Evolutionary conservation across 371 early-diverging fungal species (phyloP).

Genomic region (Saksenaea oblongispora): DNA sequence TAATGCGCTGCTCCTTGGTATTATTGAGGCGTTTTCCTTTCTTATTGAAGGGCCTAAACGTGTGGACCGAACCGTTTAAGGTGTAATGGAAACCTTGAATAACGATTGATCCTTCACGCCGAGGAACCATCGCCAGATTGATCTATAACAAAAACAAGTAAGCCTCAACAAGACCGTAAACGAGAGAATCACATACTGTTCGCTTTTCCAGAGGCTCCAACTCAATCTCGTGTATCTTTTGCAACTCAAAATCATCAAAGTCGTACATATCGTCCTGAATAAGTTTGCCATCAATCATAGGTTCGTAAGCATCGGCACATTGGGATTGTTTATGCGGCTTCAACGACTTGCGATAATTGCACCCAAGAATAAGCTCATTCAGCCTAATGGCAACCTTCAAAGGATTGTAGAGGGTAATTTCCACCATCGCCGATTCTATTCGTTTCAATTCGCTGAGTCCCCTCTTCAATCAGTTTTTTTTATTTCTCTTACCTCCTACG

Average conservation of each 20-base stretch:
- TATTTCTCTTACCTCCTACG: constrained; percentile 60
- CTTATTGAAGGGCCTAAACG: constrained; percentile 66
- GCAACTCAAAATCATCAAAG: constrained; percentile 53
- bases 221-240: constrained; percentile 47
- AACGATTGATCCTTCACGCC: constrained; percentile 71
- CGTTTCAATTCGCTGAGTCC: background rate
- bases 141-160: constrained; percentile 44
- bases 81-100: constrained; percentile 80
- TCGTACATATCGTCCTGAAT: constrained; percentile 27
- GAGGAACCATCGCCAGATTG: constrained; percentile 71
- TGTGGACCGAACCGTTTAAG: constrained; percentile 74
- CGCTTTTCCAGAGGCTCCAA: constrained; percentile 57
- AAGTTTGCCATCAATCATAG: constrained; percentile 33
- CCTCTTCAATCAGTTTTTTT: background rate
- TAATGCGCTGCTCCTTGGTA: constrained; percentile 65
- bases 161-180: background rate
- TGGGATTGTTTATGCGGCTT: constrained; percentile 16
- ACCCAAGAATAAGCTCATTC: constrained; percentile 65
- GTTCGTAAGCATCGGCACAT: constrained; percentile 13
- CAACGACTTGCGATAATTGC: constrained; percentile 51
- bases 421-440: constrained; percentile 70
- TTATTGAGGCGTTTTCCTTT: constrained; percentile 77
- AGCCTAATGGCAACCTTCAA: constrained; percentile 61
- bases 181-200: constrained; percentile 41
- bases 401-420: constrained; percentile 65